A percentile compares a stretch with the other conserved stretches of the same genome.
Evolutionary conservation across 495 filamentous ascomycete species (phyloP).

Genomic region (Xylaria intraflava): DNA sequence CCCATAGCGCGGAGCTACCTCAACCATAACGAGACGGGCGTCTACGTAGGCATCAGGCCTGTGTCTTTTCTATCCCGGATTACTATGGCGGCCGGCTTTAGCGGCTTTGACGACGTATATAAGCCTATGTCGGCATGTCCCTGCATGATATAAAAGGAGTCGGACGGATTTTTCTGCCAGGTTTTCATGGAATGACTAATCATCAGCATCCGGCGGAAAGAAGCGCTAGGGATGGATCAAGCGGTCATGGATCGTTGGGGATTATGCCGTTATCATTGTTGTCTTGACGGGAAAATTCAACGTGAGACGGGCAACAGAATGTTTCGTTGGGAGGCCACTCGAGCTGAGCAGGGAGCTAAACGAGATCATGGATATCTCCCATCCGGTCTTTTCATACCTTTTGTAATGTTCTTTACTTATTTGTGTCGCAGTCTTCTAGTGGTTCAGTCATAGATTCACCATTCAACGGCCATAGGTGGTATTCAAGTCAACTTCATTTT

Average conservation of each 20-base stretch:
- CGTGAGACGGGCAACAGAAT: constrained; percentile 14
- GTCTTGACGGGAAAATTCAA: constrained; percentile 6
- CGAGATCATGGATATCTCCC: constrained; percentile 25
- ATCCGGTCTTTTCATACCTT: constrained; percentile 29
- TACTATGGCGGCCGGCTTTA: constrained; percentile 9
- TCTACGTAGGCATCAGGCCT: constrained; percentile 2
- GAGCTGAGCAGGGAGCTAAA: constrained; percentile 20
- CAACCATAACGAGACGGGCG: constrained; percentile 4
- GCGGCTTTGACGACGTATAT: constrained; percentile 16
- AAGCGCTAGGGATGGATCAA: constrained; percentile 7
- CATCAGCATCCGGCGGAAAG: constrained; percentile 11
- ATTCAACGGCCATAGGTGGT: constrained; percentile 28
- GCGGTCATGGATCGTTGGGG: constrained; percentile 5
- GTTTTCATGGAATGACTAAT: constrained; percentile 13
- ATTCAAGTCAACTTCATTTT: constrained; percentile 18
- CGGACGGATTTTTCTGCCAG: constrained; percentile 13
- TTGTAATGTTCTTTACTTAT: constrained; percentile 31
- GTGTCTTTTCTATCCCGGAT: constrained; percentile 2
- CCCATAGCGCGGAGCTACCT: constrained; percentile 1
- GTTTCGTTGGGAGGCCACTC: constrained; percentile 14
- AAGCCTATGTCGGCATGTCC: constrained; percentile 14
- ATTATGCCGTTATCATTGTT: constrained; percentile 9
- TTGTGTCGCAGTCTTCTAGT: constrained; percentile 21
- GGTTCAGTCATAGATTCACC: constrained; percentile 33
- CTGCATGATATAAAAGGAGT: constrained; percentile 17